These are phyloP conservation scores for Agrocybe chaxingu DNA, from an alignment of 768 basidiomycete genomes.

Conservation along the genomic window DNA sequence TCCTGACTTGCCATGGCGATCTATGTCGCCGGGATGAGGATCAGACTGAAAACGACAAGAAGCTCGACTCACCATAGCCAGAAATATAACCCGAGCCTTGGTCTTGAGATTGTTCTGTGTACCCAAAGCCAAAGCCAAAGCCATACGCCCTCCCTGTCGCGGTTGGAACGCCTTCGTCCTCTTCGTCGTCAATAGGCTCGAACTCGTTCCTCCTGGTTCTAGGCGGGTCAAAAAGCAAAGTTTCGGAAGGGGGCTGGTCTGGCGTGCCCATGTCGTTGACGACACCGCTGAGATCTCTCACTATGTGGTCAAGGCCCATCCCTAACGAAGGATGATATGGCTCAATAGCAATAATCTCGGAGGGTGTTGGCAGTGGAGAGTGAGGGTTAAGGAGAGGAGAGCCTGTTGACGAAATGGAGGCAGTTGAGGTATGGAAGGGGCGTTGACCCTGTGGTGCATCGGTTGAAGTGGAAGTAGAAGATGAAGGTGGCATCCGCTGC, in stretches of 20 bases:
- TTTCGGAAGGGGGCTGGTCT: conserved; percentile 17
- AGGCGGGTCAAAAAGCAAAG: conserved; percentile 9
- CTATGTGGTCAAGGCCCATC: background rate
- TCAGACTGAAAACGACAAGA: background rate
- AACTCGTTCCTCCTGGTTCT: conserved; percentile 4
- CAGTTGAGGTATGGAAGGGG: background rate
- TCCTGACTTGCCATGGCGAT: background rate
- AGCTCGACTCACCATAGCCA: background rate
- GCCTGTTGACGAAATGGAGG: conserved; percentile 5
- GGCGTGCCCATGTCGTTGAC: conserved; percentile 22
- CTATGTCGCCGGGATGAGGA: background rate
- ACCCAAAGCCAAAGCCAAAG: background rate
- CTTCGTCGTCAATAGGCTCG: conserved; percentile 16
- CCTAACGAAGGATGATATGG: background rate
- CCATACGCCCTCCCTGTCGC: background rate
- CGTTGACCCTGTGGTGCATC: background rate
- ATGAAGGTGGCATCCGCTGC: background rate
- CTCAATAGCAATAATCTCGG: background rate
- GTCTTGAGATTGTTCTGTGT: background rate
- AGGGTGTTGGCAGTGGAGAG: conserved; percentile 11
- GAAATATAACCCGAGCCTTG: background rate
- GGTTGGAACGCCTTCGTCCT: conserved; percentile 2
- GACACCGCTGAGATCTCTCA: conserved; percentile 4
- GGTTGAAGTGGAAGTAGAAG: too few relatives aligned
- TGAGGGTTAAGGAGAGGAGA: conserved; percentile 20